Base-by-base conservation (phyloP, 2,329 filamentous ascomycete species). In the Talaromyces verruculosus region DNA sequence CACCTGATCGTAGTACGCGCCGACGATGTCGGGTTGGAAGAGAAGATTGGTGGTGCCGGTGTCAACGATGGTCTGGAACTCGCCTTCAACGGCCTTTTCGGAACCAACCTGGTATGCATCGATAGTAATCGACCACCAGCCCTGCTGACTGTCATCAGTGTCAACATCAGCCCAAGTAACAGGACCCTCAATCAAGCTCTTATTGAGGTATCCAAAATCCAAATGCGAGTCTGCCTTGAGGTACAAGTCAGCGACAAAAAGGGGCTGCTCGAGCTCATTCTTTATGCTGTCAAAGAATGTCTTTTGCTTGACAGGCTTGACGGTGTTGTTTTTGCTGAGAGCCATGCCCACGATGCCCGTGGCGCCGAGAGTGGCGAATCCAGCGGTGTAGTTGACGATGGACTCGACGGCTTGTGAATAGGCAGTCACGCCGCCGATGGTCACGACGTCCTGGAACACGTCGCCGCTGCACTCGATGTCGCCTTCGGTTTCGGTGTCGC, bases 221-320 rank as follows among this genome's bases (percentile, higher is more conserved):
- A 92, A 93, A 33, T 85, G 83, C 49, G 90, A 90, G 19, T 63
- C 49, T 17, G 61, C 65, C n/a, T 65, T 33, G 69, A 85, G 83
- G 72, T 86, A 85, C 49, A 94, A 81, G 68, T 90, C 84, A 25
- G 88, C 89, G 0, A 90, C 91, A 78, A 93, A 90, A 45, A 93
- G 78, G 0, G 89, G 89, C 76, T 85, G 77, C 30, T 85, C 83
- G 25, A 92, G 84, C 22, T 80, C 76, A n/a, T 76, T 68, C 76
- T 85, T 84, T 70, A 90, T 80, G 74, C 90, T 92, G 72, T 90
- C 88, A 75, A 92, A 91, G 76, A 91, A 92, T 8, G 89, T 91
- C 77, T 88, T 88, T 70, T 90, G 88, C 68, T 82, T 79, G 22
- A 82, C 79, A 0, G 89, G 89, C 74, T 83, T 74, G 67, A 91